Conservation (phyloP, 306 rosid genomes). For the Lotus japonicus region DNA sequence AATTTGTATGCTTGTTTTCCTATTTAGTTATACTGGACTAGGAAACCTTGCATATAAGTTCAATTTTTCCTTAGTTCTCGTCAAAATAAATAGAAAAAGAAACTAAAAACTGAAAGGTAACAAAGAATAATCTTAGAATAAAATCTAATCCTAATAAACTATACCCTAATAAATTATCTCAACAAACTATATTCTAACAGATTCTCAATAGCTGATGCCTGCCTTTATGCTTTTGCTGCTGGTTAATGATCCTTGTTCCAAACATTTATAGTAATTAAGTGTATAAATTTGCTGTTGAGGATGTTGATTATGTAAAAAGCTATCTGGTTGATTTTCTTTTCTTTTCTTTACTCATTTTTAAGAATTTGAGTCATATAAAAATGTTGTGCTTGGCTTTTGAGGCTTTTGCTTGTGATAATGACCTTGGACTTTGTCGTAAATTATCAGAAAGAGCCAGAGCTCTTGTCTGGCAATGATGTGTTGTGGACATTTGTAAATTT, state of each 20-base stretch:
- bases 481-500: conserved; percentile 97
- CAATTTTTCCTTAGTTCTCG: too few species aligned
- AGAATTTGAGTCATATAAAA: neutral
- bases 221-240: neutral
- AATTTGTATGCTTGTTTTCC: too few species aligned
- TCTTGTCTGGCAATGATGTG: conserved; percentile 80
- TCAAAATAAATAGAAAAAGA: too few species aligned
- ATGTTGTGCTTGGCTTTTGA: neutral
- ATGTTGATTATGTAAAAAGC: neutral
- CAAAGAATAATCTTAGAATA: too few species aligned
- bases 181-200: too few species aligned
- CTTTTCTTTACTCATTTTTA: neutral
- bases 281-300: neutral
- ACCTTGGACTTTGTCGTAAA: conserved; percentile 17
- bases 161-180: too few species aligned
- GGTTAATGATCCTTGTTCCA: neutral
- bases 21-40: too few species aligned
- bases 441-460: conserved; percentile 91
- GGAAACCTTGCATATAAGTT: too few species aligned
- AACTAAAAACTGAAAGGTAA: too few species aligned
- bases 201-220: neutral
- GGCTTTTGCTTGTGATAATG: conserved; percentile 18
- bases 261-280: neutral
- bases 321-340: conserved; percentile 12
- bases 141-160: too few species aligned